Conservation (phyloP, 2,329 filamentous ascomycete genomes). For the Cercospora beticola region DNA sequence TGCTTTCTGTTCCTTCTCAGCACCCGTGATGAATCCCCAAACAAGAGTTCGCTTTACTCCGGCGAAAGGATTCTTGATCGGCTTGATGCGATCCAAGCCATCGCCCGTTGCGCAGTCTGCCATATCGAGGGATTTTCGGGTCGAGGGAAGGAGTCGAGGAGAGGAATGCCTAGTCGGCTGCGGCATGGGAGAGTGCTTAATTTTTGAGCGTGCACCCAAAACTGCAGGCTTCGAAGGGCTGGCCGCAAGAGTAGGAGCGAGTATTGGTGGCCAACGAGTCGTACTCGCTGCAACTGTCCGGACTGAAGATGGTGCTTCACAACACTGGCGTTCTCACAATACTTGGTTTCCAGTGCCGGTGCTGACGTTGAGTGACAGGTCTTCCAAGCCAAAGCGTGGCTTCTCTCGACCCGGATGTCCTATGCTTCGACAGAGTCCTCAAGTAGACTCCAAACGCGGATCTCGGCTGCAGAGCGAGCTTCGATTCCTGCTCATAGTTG, state of each 20-base stretch:
- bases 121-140: neutral
- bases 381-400: neutral
- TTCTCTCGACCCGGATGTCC: neutral
- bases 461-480: neutral
- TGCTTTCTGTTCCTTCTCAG: neutral
- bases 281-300: neutral
- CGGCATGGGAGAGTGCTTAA: neutral
- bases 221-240: neutral
- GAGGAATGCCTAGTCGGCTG: neutral
- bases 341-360: neutral
- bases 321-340: neutral
- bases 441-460: neutral
- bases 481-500: neutral
- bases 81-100: neutral
- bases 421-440: neutral
- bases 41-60: neutral
- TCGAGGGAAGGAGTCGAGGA: neutral
- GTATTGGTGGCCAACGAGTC: neutral
- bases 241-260: neutral
- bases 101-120: conserved; percentile 10
- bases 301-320: neutral
- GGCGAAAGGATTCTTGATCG: neutral
- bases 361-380: neutral
- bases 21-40: neutral
- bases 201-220: neutral